A percentile compares a stretch with the other conserved stretches of the same genome.
Conservation (phyloP, 2,329 filamentous ascomycete species). For the Pseudogymnoascus sp. region DNA sequence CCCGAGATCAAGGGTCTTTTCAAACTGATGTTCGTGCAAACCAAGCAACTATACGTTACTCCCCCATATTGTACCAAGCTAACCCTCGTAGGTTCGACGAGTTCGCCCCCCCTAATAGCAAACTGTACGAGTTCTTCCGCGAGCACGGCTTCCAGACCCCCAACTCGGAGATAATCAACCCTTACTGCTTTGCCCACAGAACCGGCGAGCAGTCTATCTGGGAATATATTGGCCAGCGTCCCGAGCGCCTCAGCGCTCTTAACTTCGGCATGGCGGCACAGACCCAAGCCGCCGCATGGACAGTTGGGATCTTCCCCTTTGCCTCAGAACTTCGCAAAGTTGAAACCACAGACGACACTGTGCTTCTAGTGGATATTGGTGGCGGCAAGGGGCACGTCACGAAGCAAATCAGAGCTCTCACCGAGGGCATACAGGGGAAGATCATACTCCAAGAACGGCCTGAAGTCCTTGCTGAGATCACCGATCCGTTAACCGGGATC, state of each 20-base stretch:
- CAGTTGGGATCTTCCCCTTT: constrained; percentile 20
- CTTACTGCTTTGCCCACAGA: constrained; percentile 23
- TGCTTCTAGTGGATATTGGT: constrained; percentile 19
- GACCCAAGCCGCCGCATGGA: constrained; percentile 11
- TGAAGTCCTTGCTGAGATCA: constrained; percentile 11
- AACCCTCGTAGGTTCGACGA: constrained; percentile 19
- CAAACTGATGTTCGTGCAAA: constrained; percentile 16
- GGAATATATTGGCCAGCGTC: constrained; percentile 21
- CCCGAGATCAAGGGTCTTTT: constrained; percentile 18
- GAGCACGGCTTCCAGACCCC: constrained; percentile 19
- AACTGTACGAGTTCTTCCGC: constrained; percentile 20
- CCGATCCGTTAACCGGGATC: constrained; percentile 15
- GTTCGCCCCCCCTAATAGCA: constrained; percentile 14
- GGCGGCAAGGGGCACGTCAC: constrained; percentile 16
- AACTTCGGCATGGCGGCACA: constrained; percentile 24
- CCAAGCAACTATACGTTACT: background rate
- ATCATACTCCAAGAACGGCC: constrained; percentile 17
- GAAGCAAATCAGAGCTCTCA: constrained; percentile 13
- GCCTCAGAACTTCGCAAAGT: constrained; percentile 16
- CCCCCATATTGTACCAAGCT: background rate
- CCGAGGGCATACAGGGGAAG: constrained; percentile 12
- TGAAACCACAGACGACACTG: constrained; percentile 19
- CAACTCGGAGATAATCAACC: constrained; percentile 19
- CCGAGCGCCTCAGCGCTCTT: constrained; percentile 23
- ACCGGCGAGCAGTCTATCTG: constrained; percentile 22